Conservation (phyloP, 192 early-diverging fungal species). For the Coemansia sp. region DNA sequence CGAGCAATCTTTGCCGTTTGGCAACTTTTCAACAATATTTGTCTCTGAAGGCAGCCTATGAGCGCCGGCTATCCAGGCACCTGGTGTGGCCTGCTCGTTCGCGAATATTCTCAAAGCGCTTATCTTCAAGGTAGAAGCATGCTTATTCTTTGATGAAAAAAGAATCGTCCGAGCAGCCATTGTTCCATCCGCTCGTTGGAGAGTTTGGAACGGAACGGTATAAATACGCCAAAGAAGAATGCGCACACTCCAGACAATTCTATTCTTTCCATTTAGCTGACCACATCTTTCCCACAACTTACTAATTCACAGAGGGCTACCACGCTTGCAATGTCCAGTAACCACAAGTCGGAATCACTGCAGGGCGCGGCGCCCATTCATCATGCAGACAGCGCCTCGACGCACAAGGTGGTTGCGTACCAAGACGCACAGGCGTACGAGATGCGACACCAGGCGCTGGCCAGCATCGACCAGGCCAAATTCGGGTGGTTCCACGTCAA, state of each 20-base stretch:
- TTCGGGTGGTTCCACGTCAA: constrained; percentile 73
- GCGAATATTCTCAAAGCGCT: neutral
- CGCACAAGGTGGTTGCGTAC: neutral
- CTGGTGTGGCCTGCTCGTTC: neutral
- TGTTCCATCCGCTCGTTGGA: too few relatives aligned
- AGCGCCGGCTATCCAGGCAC: neutral
- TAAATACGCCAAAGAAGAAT: neutral
- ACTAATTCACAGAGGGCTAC: too few relatives aligned
- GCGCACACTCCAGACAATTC: too few relatives aligned
- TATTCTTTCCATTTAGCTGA: too few relatives aligned
- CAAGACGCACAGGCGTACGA: constrained; percentile 11
- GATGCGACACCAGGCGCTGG: constrained; percentile 28
- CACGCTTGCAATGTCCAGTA: neutral
- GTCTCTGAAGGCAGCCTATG: neutral
- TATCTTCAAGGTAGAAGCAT: neutral
- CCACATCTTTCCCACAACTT: too few relatives aligned
- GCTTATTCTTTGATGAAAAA: neutral
- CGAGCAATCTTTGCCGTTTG: too few relatives aligned
- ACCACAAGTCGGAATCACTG: neutral
- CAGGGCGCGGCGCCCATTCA: neutral
- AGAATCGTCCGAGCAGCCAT: too few relatives aligned
- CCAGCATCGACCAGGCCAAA: constrained; percentile 61
- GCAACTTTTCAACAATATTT: neutral
- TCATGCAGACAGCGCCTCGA: neutral
- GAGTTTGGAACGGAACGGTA: too few relatives aligned